Evolutionary conservation across 176 grass and related monocot genomes (phyloP), one percentile per base, ranked within the genome.

Genomic region (Bothriochloa decipiens): DNA sequence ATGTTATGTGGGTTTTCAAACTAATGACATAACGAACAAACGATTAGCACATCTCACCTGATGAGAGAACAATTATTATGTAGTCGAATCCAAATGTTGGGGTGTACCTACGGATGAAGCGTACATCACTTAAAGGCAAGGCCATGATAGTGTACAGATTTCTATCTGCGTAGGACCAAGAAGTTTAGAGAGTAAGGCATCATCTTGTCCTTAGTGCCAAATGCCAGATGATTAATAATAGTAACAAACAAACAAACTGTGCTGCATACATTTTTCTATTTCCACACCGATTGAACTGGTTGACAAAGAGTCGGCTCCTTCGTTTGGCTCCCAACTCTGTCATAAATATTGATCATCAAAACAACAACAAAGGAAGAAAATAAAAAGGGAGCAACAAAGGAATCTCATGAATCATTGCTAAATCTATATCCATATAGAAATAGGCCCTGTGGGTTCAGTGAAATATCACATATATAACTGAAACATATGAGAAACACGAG

Each of bases 1-100:
- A 49, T 77, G 49, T 14, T 4, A 76, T 1, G 23, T n/a, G 17
- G 29, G 39, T 64, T 53, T 53, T 65, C 32, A 37, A 43, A 75
- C 28, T 58, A 78, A 65, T 49, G 17, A 39, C 16, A 55, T 42
- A n/a, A 55, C 47, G 43, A 82, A 66, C 13, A 68, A 74, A 77
- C 3, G 9, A 57, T 20, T 73, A 86, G 72, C 77, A 11, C 8
- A 81, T 25, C 72, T 92, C 76, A 99, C 96, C 96, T 90, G 96
- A 99, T 68, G 93, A 92, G 28, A 94, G 90, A 84, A 99, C 96
- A 81, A 99, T 86, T 67, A 99, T 99, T 61, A 96, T 92, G 83
- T 99, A 99, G 73, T 88, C 89, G 29, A 43, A 80, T 46, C 89
- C 91, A 92, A 99, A 94, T 37, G 96, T 78, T 27, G 96, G 93